Evolutionary conservation across 176 grass and related monocot species (phyloP).

Genomic region (Avena eriantha): DNA sequence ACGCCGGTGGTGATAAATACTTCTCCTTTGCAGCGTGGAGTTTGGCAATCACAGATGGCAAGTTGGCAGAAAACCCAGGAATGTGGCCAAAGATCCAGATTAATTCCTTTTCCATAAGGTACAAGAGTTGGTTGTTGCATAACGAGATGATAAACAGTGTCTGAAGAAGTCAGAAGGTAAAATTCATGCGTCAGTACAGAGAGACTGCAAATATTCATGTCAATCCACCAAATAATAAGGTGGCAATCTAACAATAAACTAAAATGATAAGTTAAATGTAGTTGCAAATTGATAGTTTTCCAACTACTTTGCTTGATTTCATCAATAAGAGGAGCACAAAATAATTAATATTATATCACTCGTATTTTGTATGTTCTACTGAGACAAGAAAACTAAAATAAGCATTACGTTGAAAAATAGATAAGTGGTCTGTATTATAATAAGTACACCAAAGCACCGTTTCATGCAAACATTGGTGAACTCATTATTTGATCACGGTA

Average conservation of each 20-base stretch:
- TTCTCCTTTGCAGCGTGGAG: slow-evolving; percentile 78
- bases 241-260: not conserved
- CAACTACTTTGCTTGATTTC: not conserved
- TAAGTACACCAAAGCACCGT: not conserved
- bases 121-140: slow-evolving; percentile 98
- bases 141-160: slow-evolving; percentile 81
- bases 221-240: slow-evolving; percentile 1
- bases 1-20: slow-evolving; percentile 65
- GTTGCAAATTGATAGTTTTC: not conserved
- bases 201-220: not conserved
- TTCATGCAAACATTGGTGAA: not conserved
- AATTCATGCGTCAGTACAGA: slow-evolving; percentile 38
- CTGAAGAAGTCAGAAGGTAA: slow-evolving; percentile 43
- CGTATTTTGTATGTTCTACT: not conserved
- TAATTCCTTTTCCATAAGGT: slow-evolving; percentile 79
- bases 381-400: not conserved
- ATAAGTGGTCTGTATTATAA: not conserved
- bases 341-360: not conserved
- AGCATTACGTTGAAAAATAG: not conserved
- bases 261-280: slow-evolving; percentile 15
- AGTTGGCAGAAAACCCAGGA: slow-evolving; percentile 72
- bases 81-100: slow-evolving; percentile 82
- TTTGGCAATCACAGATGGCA: slow-evolving; percentile 82
- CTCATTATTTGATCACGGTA: not conserved
- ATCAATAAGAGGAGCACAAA: slow-evolving; percentile 21